phyloP scores from a whole-genome alignment of 805 yeast species.

The Sugiyamaella boreocaroliniensis region DNA sequence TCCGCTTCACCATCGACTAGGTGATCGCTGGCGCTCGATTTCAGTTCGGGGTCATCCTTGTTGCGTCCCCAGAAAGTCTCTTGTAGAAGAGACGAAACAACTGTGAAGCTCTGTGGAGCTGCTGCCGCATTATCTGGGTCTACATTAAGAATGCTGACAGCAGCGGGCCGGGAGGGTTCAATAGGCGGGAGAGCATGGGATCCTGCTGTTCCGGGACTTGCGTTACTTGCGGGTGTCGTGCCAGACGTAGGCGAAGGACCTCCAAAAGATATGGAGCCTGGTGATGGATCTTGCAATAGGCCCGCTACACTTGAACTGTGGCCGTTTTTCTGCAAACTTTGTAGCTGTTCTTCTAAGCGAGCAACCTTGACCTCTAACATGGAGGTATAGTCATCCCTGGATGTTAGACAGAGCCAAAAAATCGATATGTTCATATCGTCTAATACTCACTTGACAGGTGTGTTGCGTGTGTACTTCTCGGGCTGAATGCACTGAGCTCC shows the following conservation, averaged over 20 bases:
- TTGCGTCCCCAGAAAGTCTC: constrained; percentile 21
- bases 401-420: neutral
- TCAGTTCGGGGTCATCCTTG: constrained; percentile 4
- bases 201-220: neutral
- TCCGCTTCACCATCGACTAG: neutral
- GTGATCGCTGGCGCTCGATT: neutral
- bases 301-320: neutral
- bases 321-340: constrained; percentile 19
- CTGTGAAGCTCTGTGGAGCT: constrained; percentile 25
- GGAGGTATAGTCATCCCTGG: constrained; percentile 46
- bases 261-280: constrained; percentile 15
- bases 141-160: constrained; percentile 21
- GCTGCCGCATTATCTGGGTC: constrained; percentile 17
- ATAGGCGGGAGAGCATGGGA: neutral
- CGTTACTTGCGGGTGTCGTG: neutral
- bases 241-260: constrained; percentile 28
- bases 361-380: constrained; percentile 50
- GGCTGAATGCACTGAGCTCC: constrained; percentile 60
- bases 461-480: constrained; percentile 44
- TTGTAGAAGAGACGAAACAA: constrained; percentile 23
- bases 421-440: neutral
- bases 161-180: neutral
- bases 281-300: neutral
- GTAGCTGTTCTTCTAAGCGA: constrained; percentile 39
- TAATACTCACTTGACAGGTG: constrained; percentile 33